Percentiles rank a stretch among this genome's conserved stretches.
phyloP scores from a whole-genome alignment of 2,329 filamentous ascomycete species.

The Xylariales sp. region DNA sequence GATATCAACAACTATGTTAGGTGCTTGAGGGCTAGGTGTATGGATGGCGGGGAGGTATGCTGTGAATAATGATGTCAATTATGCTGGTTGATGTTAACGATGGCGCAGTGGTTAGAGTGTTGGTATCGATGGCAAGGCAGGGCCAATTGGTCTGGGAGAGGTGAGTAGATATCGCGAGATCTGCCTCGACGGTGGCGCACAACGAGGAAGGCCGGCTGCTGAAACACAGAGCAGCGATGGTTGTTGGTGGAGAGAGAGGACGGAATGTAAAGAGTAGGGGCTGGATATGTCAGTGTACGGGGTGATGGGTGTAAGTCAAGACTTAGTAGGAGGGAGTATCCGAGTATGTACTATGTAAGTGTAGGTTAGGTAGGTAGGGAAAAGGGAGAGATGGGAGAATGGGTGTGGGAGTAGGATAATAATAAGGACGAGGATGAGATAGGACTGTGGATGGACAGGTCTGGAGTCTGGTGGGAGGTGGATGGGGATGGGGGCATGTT shows the following conservation, averaged over 20 bases:
- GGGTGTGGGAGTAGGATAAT: conserved; percentile 44
- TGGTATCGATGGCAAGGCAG: conserved; percentile 24
- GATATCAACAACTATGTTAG: conserved; percentile 48
- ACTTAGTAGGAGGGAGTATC: conserved; percentile 9
- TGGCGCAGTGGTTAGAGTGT: conserved; percentile 22
- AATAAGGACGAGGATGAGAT: conserved; percentile 42
- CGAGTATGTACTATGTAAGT: neutral
- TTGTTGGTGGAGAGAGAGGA: conserved; percentile 4
- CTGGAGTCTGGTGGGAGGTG: conserved; percentile 42
- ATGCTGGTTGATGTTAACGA: conserved; percentile 28
- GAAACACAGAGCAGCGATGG: conserved; percentile 15
- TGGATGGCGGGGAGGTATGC: conserved; percentile 24
- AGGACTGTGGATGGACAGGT: conserved; percentile 40
- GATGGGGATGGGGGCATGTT: conserved; percentile 46
- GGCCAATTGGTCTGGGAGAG: conserved; percentile 44
- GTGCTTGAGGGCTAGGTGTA: conserved; percentile 30
- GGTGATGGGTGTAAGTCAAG: conserved; percentile 33
- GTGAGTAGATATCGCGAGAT: conserved; percentile 40
- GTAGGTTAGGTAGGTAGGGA: conserved; percentile 7
- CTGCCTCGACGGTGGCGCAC: conserved; percentile 18
- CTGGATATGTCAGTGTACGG: conserved; percentile 15
- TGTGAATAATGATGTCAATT: conserved; percentile 36
- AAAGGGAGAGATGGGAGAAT: conserved; percentile 33
- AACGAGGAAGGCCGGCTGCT: conserved; percentile 19
- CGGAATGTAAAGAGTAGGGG: conserved; percentile 11